Evolutionary conservation across 345 rosid species (phyloP), one percentile per base, ranked within the genome.

Genomic region (Eucalyptus sp.): DNA sequence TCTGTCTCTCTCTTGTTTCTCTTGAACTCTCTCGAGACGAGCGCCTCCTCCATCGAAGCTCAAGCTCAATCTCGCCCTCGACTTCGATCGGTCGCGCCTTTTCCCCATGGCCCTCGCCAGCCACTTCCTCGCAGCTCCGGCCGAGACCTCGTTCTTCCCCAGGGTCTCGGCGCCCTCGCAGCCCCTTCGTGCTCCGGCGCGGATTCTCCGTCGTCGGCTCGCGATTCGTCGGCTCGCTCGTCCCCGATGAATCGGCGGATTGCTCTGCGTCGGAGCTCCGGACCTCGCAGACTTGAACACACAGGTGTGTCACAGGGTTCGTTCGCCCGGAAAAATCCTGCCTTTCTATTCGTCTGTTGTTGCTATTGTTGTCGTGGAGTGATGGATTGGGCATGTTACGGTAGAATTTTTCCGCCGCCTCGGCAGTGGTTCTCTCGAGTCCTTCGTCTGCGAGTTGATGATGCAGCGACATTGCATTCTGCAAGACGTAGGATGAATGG

Each of bases 61-160:
- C 48, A 24, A 33, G 76, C 41, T 68, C 80, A 8, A 10, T 27
- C 83, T 37, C 24, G 41, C 20, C 41, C 0, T 71, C 44, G 20
- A 41, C 81, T 18, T 33, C 44, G 22, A 33, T 17, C 44, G 25
- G 81, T 71, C 25, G 44, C 81, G 44, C 81, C 13, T 18, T 41
- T 37, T 41, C 18, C 81, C 44, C 86, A 95, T 96, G 99, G 97
- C 97, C 86, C 90, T 94, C 88, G 92, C 94, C 88, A 95, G 92
- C 81, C 95, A 88, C 93, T 89, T 93, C 88, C 90, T 92, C 31
- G 90, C 94, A 60, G 95, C 94, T 50, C 97, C 95, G 8, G 85
- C 87, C 48, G 91, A 93, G 16, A 86, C 93, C 76, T 87, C 93
- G 22, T 88, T 80, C 62, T 85, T 86, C 89, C 37, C 92, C 17